Evolutionary conservation across 2,329 filamentous ascomycete species (phyloP), one percentile per base, ranked within the genome.

Genomic region (Anisogramma anomala): DNA sequence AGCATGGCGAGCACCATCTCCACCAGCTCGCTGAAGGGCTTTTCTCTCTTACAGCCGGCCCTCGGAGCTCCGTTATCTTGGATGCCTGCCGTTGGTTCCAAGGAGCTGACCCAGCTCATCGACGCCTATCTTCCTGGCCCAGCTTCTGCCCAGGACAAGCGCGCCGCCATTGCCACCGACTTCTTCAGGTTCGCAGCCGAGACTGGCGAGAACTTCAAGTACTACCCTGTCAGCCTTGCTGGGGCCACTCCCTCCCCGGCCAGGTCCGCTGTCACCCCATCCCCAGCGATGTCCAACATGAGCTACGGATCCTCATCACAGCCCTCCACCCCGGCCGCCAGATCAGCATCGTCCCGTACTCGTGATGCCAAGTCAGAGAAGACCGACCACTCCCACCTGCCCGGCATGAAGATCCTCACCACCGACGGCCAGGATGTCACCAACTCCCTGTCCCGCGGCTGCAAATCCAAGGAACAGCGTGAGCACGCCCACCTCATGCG

Each of bases 371-470:
- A 48, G 28, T 4, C 45, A 9, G 43, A 49, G 34, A 27, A 53
- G 11, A 49, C 53, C 26, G 71, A 75, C 57, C 68, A 74, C 52
- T 67, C 69, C 5, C 61, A 64, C 48, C 57, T 78, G 15, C 74
- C 74, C 6, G 75, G 77, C 39, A 79, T 80, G 73, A 77, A 75
- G 55, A 80, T 81, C 48, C 67, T 80, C 63, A 80, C 76, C 43
- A 72, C 68, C 55, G 74, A 77, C 48, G 77, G 77, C 35, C 60
- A 62, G 31, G 77, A 81, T 53, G 70, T 81, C 42, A 81, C 77
- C 33, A 73, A 77, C 56, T 68, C 70, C 41, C 72, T 73, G 11
- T 75, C 73, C 13, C 68, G 76, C 28, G 74, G 75, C 25, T 74
- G 69, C 56, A 80, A 79, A 62, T 77, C 77, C 39, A 77, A 77